phyloP scores from a whole-genome alignment of 75 land plant genomes.

The Cupressus sempervirens region DNA sequence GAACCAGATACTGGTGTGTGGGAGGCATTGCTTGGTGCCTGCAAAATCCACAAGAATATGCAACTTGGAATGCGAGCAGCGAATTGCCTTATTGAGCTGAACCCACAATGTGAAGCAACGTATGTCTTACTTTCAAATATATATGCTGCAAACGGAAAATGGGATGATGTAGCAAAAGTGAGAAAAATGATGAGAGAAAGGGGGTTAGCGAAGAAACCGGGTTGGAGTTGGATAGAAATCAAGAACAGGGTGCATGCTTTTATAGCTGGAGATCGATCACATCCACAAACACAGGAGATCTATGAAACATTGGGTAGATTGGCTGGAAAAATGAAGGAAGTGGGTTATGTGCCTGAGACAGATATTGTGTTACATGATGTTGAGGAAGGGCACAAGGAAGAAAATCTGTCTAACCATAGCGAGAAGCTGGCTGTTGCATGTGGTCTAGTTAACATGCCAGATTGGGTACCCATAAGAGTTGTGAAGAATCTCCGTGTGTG shows the following conservation, averaged over 20 bases:
- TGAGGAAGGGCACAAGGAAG: conserved; percentile 58
- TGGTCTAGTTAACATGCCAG: not conserved
- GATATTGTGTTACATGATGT: conserved; percentile 61
- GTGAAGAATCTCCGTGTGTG: conserved; percentile 6
- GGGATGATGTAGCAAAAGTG: conserved; percentile 38
- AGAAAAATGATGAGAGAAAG: conserved; percentile 42
- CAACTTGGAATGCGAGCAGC: conserved; percentile 52
- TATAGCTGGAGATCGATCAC: conserved; percentile 41
- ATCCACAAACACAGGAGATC: conserved; percentile 17
- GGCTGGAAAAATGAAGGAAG: conserved; percentile 24
- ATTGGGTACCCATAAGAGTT: not conserved
- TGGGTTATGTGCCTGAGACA: conserved; percentile 23
- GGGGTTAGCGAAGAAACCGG: conserved; percentile 38
- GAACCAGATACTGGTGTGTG: conserved; percentile 51
- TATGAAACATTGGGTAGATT: conserved; percentile 18
- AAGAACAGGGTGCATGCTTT: conserved; percentile 32
- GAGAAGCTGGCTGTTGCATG: conserved; percentile 65
- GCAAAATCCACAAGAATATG: conserved; percentile 39
- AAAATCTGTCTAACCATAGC: conserved; percentile 46
- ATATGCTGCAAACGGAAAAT: conserved; percentile 35
- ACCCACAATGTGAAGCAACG: conserved; percentile 45
- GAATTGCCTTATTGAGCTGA: conserved; percentile 29
- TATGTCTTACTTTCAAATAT: conserved; percentile 49
- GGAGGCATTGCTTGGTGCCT: conserved; percentile 54
- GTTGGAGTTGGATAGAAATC: conserved; percentile 54